Evolutionary conservation across 306 rosid genomes (phyloP), one percentile per base, ranked within the genome.

Genomic region (Quercus variabilis): DNA sequence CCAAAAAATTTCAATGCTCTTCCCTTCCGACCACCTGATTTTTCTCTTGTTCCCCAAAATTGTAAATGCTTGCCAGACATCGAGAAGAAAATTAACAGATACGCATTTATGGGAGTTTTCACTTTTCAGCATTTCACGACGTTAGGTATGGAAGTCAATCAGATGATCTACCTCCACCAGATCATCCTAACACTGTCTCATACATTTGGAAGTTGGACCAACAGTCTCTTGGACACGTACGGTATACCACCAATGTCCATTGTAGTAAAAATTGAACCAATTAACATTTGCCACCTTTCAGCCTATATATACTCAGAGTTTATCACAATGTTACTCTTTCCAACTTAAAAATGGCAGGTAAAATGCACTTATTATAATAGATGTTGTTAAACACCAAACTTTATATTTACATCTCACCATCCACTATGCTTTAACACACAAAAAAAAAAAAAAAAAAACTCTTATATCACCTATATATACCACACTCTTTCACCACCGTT

Each of bases 331-430:
- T 57, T n/a, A 58, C 19, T 72, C 15, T 11, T 18, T 51, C 2
- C 55, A n/a, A 58, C 18, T 51, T 18, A 18, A 58, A 74, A 41
- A 21, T 49, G 77, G 83, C 70, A 74, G 85, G 73, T 80, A 71
- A 77, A 75, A 51, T 75, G n/a, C 55, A 68, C 55, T 10, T 51
- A 58, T 64, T 20, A 23, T 20, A 23, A 71, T 20, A 23, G 65
- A 20, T 65, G 7, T 64, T 43, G 69, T 74, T 49, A 80, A 51
- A 28, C 74, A 80, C 82, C 84, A 38, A 18, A 83, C 78, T 31
- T 58, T 67, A 81, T 83, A 75, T 69, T 1, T 49, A 85, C 69
- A 59, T 68, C 82, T 60, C 74, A 82, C 88, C 88, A 69, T 56
- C 75, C 78, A 46, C 62, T 69, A 80, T 71, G 83, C 54, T 85